Evolutionary conservation across 2,329 filamentous ascomycete genomes (phyloP).

Genomic region (Clonostachys chloroleuca): DNA sequence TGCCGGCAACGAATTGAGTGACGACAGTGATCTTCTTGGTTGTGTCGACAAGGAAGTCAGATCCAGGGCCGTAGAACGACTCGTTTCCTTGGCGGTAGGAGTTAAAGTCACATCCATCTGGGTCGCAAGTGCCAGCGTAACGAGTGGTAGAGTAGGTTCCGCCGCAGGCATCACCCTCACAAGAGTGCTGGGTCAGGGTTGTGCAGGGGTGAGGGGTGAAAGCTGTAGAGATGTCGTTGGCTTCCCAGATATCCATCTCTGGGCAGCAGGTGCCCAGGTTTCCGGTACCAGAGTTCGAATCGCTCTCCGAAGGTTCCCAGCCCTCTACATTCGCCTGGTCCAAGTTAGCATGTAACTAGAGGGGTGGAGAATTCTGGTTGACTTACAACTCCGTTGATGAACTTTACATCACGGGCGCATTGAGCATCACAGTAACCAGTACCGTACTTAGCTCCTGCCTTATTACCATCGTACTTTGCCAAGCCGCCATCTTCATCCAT

Average conservation of each 20-base stretch:
- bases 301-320: conserved; percentile 10
- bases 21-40: conserved; percentile 32
- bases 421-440: conserved; percentile 49
- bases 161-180: conserved; percentile 31
- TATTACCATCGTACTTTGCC: conserved; percentile 35
- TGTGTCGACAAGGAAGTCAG: conserved; percentile 47
- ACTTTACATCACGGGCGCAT: conserved; percentile 41
- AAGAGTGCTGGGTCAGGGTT: conserved; percentile 31
- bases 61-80: conserved; percentile 54
- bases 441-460: conserved; percentile 45
- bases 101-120: conserved; percentile 64
- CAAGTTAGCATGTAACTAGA: too few relatives aligned
- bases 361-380: background rate
- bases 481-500: conserved; percentile 50
- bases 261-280: conserved; percentile 12
- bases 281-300: conserved; percentile 10
- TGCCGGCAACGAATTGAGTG: conserved; percentile 47
- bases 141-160: conserved; percentile 42
- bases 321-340: conserved; percentile 15
- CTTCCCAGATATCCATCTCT: conserved; percentile 15
- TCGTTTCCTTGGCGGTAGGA: conserved; percentile 56
- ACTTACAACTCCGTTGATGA: conserved; percentile 34
- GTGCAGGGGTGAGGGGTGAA: conserved; percentile 15
- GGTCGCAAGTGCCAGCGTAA: conserved; percentile 56
- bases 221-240: conserved; percentile 11